phyloP scores from a whole-genome alignment of 2,329 filamentous ascomycete genomes.

The Phialophora verrucosa region DNA sequence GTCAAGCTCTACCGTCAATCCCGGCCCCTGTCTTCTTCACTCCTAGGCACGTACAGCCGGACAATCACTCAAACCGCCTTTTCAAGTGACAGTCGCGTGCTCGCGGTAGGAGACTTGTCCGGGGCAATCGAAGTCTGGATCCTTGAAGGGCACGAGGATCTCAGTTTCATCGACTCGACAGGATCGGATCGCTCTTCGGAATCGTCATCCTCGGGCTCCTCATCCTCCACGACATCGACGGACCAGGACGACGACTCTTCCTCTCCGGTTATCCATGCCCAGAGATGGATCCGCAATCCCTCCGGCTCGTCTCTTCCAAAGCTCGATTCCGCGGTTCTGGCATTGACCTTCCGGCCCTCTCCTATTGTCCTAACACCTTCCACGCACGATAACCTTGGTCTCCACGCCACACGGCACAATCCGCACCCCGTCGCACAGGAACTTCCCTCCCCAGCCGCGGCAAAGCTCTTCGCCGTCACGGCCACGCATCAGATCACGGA shows the following conservation, averaged over 20 bases:
- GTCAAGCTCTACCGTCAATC: conserved; percentile 49
- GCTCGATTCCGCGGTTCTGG: conserved; percentile 67
- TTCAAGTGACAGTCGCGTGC: conserved; percentile 76
- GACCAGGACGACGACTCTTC: conserved; percentile 58
- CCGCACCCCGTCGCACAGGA: conserved; percentile 63
- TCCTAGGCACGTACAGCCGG: conserved; percentile 69
- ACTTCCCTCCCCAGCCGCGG: conserved; percentile 58
- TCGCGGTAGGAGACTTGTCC: conserved; percentile 79
- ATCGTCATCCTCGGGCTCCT: conserved; percentile 24
- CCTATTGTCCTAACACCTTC: conserved; percentile 43
- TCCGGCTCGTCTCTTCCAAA: conserved; percentile 71
- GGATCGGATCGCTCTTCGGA: conserved; percentile 14
- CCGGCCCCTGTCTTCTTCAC: conserved; percentile 48
- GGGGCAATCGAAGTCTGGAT: conserved; percentile 90
- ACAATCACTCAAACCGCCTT: conserved; percentile 77
- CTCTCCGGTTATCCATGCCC: conserved; percentile 59
- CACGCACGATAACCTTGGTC: conserved; percentile 44
- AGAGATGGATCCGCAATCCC: conserved; percentile 78
- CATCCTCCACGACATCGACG: conserved; percentile 32
- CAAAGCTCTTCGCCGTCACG: conserved; percentile 66
- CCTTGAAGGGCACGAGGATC: conserved; percentile 64
- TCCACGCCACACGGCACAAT: conserved; percentile 57
- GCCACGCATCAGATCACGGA: conserved; percentile 73
- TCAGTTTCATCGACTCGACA: conserved; percentile 55
- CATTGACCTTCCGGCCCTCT: conserved; percentile 70